Evolutionary conservation across 352 stramenopile genomes (phyloP), one percentile per base, ranked within the genome.

Genomic region (Halophytophthora batemanensis): DNA sequence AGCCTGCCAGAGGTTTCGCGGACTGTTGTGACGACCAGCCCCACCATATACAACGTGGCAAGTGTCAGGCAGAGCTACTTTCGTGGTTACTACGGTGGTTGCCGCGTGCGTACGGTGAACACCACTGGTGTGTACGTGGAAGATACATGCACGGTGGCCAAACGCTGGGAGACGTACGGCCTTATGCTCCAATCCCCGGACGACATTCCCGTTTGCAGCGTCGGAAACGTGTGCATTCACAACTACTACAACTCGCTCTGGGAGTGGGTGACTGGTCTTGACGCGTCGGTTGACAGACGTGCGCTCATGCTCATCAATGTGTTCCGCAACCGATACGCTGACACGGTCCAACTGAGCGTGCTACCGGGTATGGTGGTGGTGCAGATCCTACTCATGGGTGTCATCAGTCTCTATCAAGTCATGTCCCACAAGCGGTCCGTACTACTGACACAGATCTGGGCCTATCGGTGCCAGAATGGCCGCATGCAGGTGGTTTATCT

Each of bases 361-460:
- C 31, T 56, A 6, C 50, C 50, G 2, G 41, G 40, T 5, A 11
- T 56, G 11, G 41, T 56, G 7, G 40, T 56, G 19, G 3, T 56
- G 19, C 50, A 50, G 33, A 36, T 56, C 6, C 40, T 56, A 21
- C 28, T 48, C 50, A 49, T 56, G 38, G 40, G 50, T 15, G 23
- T 41, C 19, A 19, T 56, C 13, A 48, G 31, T 23, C 21, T 56
- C 2, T 49, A 56, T 15, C 40, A 56, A 31, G 42, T 36, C 14
- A 56, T 56, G 50, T 33, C 33, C n/a, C 50, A 45, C 31, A 40
- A 34, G 10, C 40, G 50, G 12, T 56, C 50, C 5, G 50, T 50
- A 31, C 50, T 56, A n/a, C 40, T 56, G 5, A 56, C 50, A 4
- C 50, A 56, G 41, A 56, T 56, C 40, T 56, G 50, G 50, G 50